Percentiles rank a stretch among this genome's conserved stretches.
phyloP scores from a whole-genome alignment of 2,329 filamentous ascomycete genomes.

The Stenocarpella maydis region DNA sequence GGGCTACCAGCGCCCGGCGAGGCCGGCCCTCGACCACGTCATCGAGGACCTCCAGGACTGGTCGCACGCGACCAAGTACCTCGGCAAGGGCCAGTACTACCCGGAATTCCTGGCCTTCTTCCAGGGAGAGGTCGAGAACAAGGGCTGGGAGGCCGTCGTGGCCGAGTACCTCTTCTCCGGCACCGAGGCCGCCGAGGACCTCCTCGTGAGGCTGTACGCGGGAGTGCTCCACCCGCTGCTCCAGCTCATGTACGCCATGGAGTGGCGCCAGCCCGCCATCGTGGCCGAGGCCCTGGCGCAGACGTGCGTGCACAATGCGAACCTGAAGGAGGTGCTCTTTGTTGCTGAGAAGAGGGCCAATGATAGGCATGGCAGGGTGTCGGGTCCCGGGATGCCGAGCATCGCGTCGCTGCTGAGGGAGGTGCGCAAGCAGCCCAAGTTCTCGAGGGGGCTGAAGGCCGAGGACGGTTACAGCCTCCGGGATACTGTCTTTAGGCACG shows the following conservation, averaged over 20 bases:
- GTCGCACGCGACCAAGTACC: constrained; percentile 61
- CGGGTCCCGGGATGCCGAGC: constrained; percentile 45
- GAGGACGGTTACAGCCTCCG: constrained; percentile 69
- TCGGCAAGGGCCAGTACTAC: constrained; percentile 72
- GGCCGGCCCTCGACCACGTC: constrained; percentile 56
- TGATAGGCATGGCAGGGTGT: constrained; percentile 39
- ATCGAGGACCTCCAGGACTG: constrained; percentile 66
- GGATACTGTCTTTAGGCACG: constrained; percentile 73
- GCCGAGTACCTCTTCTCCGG: constrained; percentile 74
- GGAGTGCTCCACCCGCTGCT: constrained; percentile 83
- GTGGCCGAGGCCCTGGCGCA: constrained; percentile 83
- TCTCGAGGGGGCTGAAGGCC: constrained; percentile 61
- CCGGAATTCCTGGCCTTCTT: constrained; percentile 81
- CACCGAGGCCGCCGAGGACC: constrained; percentile 69
- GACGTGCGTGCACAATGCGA: constrained; percentile 71
- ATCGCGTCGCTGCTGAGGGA: constrained; percentile 70
- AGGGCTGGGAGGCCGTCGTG: constrained; percentile 66
- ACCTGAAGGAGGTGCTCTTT: constrained; percentile 63
- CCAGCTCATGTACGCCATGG: constrained; percentile 84
- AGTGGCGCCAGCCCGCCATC: constrained; percentile 83
- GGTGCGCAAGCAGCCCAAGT: constrained; percentile 62
- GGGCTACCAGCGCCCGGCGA: constrained; percentile 68
- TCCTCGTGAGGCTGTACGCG: constrained; percentile 68
- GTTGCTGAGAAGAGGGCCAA: constrained; percentile 58
- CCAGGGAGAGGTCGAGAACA: constrained; percentile 73